These are phyloP conservation scores for Starmerella vaccinii DNA, from an alignment of 805 yeast species.

Conservation along the genomic window DNA sequence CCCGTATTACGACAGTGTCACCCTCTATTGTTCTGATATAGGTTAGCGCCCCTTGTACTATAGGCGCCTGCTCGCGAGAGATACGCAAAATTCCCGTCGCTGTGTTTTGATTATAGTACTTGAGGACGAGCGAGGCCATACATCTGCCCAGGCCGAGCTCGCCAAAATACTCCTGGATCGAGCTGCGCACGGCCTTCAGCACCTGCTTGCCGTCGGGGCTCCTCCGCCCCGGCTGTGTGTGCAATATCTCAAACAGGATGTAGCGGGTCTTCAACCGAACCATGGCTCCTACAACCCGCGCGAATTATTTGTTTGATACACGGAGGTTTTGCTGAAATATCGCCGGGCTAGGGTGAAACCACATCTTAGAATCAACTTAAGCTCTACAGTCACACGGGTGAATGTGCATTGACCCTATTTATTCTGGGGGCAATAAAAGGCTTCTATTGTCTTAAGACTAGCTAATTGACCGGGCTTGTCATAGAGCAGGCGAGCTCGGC, in stretches of 20 bases:
- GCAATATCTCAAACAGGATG: conserved; percentile 65
- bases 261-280: conserved; percentile 83
- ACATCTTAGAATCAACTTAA: too few species aligned
- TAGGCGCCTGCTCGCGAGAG: conserved; percentile 50
- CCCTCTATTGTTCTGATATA: conserved; percentile 40
- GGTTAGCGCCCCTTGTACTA: conserved; percentile 56
- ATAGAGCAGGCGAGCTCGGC: too few species aligned
- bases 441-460: too few species aligned
- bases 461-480: too few species aligned
- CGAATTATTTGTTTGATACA: not conserved
- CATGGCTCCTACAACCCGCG: conserved; percentile 39
- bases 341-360: not conserved
- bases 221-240: conserved; percentile 40
- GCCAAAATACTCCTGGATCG: conserved; percentile 60
- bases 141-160: conserved; percentile 64
- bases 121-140: conserved; percentile 49
- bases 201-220: conserved; percentile 41
- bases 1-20: conserved; percentile 43
- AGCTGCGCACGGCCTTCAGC: conserved; percentile 43
- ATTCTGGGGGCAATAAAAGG: too few species aligned
- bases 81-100: conserved; percentile 78
- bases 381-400: too few species aligned
- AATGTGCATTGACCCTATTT: too few species aligned
- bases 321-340: not conserved
- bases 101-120: conserved; percentile 72